phyloP scores from a whole-genome alignment of 352 stramenopile genomes.

The Phytophthora fragariae region DNA sequence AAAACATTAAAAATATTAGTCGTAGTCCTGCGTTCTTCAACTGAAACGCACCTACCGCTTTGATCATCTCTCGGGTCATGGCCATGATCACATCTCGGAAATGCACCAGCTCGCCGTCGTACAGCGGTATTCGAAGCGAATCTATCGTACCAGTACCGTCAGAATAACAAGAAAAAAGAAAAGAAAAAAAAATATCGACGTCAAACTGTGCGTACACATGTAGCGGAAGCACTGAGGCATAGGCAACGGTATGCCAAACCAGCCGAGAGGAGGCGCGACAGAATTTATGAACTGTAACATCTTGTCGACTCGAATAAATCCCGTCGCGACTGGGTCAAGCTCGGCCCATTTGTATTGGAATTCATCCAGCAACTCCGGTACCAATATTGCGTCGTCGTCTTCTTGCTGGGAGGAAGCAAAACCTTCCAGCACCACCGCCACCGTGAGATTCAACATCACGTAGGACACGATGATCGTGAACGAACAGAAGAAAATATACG shows the following conservation, averaged over 20 bases:
- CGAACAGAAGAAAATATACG: not conserved
- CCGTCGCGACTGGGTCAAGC: slow-evolving; percentile 87
- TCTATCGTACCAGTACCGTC: slow-evolving; percentile 22
- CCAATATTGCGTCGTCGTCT: slow-evolving; percentile 78
- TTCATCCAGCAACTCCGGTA: slow-evolving; percentile 83
- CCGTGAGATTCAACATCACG: not conserved
- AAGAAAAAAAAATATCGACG: not conserved
- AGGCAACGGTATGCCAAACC: slow-evolving; percentile 36
- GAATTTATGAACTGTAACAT: slow-evolving; percentile 72
- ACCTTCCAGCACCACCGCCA: not conserved
- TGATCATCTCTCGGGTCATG: slow-evolving; percentile 73
- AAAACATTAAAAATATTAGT: not conserved
- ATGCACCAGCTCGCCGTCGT: slow-evolving; percentile 76
- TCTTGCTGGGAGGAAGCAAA: slow-evolving; percentile 53
- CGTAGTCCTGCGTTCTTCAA: not conserved
- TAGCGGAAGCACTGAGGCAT: slow-evolving; percentile 52
- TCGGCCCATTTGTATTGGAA: slow-evolving; percentile 88
- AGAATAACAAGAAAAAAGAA: not conserved
- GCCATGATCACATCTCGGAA: slow-evolving; percentile 87
- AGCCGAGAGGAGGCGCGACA: slow-evolving; percentile 75
- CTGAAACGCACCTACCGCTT: slow-evolving; percentile 39
- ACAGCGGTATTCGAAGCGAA: slow-evolving; percentile 70
- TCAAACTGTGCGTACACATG: slow-evolving; percentile 40
- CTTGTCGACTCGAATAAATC: slow-evolving; percentile 75
- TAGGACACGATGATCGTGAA: not conserved